Evolutionary conservation across 495 filamentous ascomycete genomes (phyloP).

Genomic region (Pyrenula massariospora): DNA sequence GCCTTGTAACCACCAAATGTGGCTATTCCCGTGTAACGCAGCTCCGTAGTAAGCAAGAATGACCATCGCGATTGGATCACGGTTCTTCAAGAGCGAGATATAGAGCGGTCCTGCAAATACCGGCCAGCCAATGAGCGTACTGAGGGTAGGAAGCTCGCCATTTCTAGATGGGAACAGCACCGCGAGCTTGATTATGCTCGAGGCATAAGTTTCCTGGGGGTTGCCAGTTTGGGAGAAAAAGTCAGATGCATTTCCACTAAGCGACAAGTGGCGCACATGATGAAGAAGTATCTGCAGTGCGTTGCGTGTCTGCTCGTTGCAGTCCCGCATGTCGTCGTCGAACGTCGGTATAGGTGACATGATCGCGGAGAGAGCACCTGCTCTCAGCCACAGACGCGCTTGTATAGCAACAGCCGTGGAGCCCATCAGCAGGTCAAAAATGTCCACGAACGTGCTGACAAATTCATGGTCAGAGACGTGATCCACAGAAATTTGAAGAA

Average conservation of each 20-base stretch:
- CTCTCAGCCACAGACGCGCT: background rate
- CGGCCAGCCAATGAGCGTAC: conserved; percentile 34
- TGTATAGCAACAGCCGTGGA: conserved; percentile 3
- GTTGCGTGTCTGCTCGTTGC: conserved; percentile 13
- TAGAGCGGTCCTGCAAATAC: conserved; percentile 38
- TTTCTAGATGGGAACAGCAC: background rate
- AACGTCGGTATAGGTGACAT: background rate
- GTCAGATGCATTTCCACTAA: conserved; percentile 12
- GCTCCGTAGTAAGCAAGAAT: conserved; percentile 40
- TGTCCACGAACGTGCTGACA: background rate
- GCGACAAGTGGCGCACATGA: conserved; percentile 22
- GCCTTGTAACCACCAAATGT: conserved; percentile 40
- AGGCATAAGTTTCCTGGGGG: conserved; percentile 21
- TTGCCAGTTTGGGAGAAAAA: background rate
- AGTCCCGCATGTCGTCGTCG: conserved; percentile 17
- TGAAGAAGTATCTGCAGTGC: conserved; percentile 28
- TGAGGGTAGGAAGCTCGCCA: conserved; percentile 2
- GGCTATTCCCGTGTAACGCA: conserved; percentile 30
- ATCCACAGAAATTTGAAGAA: conserved; percentile 4
- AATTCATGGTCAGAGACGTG: conserved; percentile 21
- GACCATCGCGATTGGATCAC: conserved; percentile 40
- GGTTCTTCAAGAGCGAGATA: conserved; percentile 33
- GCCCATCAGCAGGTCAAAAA: conserved; percentile 28
- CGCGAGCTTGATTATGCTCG: conserved; percentile 9
- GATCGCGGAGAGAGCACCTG: conserved; percentile 5